Evolutionary conservation across 2,329 filamentous ascomycete genomes (phyloP).

Genomic region (Aspergillus phoenicis): DNA sequence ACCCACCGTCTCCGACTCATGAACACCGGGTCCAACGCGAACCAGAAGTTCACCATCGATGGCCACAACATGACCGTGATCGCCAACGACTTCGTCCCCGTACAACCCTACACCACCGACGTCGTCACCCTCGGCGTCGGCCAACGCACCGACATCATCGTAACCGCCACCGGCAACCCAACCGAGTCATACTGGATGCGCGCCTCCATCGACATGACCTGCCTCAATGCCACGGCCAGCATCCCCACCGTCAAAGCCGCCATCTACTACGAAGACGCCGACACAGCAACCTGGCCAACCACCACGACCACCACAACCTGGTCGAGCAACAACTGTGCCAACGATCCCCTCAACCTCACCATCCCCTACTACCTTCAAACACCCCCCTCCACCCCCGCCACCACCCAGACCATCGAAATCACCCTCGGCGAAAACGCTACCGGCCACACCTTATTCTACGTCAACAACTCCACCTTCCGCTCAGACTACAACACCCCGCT

Average conservation of each 20-base stretch:
- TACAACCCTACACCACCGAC: slow-evolving; percentile 55
- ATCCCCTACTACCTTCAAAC: not conserved
- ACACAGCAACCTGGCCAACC: not conserved
- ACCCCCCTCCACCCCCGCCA: not conserved
- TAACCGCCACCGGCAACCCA: slow-evolving; percentile 43
- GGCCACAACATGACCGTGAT: slow-evolving; percentile 42
- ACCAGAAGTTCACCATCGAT: slow-evolving; percentile 37
- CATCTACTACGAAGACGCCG: not conserved
- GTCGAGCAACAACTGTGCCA: slow-evolving; percentile 5
- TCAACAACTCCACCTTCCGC: slow-evolving; percentile 5
- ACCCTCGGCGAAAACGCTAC: not conserved
- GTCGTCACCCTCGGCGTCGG: slow-evolving; percentile 39
- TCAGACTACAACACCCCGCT: slow-evolving; percentile 1
- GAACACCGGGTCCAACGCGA: slow-evolving; percentile 41
- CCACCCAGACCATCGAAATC: not conserved
- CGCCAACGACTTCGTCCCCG: slow-evolving; percentile 47
- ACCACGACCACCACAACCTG: not conserved
- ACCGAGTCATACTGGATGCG: slow-evolving; percentile 47
- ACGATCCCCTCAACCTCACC: not conserved
- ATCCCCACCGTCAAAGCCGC: not conserved
- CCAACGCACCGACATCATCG: slow-evolving; percentile 51
- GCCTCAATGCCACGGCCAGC: not conserved
- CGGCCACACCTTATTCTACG: not conserved
- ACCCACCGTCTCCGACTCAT: slow-evolving; percentile 38
- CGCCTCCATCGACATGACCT: slow-evolving; percentile 1